These are phyloP conservation scores for Xerocomellus intermedius DNA, from an alignment of 768 basidiomycete genomes.

Conservation along the genomic window DNA sequence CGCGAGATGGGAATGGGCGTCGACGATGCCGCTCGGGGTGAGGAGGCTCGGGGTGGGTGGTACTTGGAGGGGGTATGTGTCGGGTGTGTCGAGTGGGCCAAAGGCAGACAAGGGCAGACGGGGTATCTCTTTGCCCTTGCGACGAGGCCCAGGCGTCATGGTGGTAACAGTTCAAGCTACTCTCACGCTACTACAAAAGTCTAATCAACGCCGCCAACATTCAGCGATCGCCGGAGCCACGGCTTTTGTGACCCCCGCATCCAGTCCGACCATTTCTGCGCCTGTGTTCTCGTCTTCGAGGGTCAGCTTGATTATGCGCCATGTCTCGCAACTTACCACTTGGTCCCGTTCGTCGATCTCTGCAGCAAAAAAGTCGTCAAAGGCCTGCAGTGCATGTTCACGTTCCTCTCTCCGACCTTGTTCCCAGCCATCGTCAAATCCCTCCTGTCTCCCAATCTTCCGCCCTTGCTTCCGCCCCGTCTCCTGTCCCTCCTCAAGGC, in stretches of 20 bases:
- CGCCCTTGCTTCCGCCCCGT: constrained; percentile 36
- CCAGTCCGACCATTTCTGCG: constrained; percentile 29
- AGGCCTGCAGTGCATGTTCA: constrained; percentile 51
- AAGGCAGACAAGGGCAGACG: constrained; percentile 76
- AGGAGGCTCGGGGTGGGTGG: constrained; percentile 67
- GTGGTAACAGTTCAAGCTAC: neutral
- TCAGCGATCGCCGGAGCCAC: constrained; percentile 25
- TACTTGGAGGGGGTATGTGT: constrained; percentile 53
- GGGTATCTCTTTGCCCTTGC: constrained; percentile 67
- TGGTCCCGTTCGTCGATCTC: constrained; percentile 36
- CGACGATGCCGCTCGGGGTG: constrained; percentile 62
- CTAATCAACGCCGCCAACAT: neutral
- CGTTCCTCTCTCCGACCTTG: constrained; percentile 50
- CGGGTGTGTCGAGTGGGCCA: constrained; percentile 63
- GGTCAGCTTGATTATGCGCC: constrained; percentile 9
- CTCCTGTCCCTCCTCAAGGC: constrained; percentile 36
- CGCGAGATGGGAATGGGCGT: no score
- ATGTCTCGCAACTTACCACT: constrained; percentile 22
- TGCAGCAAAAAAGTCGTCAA: constrained; percentile 53
- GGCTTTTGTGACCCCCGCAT: constrained; percentile 21
- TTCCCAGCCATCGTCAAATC: constrained; percentile 35
- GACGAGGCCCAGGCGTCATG: constrained; percentile 39
- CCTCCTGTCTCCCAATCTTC: constrained; percentile 30
- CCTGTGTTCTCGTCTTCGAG: constrained; percentile 22
- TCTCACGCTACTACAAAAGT: constrained; percentile 5